These are phyloP conservation scores for Raddia guianensis DNA, from an alignment of 176 grass and related monocot genomes.

Conservation along the genomic window DNA sequence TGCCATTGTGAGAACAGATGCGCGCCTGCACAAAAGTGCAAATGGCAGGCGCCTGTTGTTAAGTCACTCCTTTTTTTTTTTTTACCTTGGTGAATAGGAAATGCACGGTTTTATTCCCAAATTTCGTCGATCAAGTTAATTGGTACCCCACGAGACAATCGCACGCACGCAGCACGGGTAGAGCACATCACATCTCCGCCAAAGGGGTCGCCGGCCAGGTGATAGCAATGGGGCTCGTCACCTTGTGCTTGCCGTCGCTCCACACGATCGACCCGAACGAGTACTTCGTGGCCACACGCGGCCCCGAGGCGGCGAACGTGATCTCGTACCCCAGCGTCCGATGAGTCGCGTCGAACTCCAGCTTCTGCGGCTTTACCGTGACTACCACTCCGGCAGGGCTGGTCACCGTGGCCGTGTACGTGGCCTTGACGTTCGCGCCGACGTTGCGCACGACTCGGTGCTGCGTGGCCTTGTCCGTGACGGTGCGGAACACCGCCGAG, in stretches of 20 bases:
- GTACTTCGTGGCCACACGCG: background rate
- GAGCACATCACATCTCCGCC: background rate
- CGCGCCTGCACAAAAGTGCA: no score
- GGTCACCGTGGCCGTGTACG: slow-evolving; percentile 29
- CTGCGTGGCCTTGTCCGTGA: slow-evolving; percentile 17
- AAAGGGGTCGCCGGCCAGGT: slow-evolving; percentile 33
- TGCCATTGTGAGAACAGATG: no score
- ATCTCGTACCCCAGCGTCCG: background rate
- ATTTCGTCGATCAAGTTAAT: no score
- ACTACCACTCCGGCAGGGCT: slow-evolving; percentile 44
- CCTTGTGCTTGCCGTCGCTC: slow-evolving; percentile 39
- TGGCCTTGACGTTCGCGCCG: slow-evolving; percentile 3
- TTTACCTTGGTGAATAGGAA: no score
- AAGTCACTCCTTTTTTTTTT: no score
- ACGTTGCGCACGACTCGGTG: slow-evolving; percentile 60
- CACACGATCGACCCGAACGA: slow-evolving; percentile 43
- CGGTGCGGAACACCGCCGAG: slow-evolving; percentile 32
- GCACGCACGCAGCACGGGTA: no score
- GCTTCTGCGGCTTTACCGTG: slow-evolving; percentile 47
- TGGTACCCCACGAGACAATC: no score
- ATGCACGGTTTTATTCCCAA: no score
- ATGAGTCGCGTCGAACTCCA: slow-evolving; percentile 36
- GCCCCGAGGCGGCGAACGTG: background rate
- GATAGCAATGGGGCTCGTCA: slow-evolving; percentile 46
- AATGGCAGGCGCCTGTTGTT: no score